These are phyloP conservation scores for Mychonastes homosphaera DNA, from an alignment of 139 green algal species.

Conservation along the genomic window DNA sequence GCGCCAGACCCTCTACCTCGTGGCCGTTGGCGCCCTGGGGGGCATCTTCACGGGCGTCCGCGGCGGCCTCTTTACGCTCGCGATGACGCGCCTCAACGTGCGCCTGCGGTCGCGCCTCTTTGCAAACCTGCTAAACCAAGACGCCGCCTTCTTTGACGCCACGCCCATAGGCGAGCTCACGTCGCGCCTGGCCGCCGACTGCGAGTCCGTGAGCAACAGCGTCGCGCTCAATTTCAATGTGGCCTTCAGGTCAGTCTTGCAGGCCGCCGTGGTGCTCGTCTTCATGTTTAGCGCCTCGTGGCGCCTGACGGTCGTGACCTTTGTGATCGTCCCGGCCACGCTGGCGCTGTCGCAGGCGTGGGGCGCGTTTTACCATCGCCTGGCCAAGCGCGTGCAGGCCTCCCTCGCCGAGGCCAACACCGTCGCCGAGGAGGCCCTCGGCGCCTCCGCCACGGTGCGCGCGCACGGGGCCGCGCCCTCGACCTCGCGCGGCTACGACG, in stretches of 20 bases:
- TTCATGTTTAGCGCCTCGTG: slow-evolving; percentile 79
- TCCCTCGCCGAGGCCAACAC: slow-evolving; percentile 64
- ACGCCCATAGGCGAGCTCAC: slow-evolving; percentile 42
- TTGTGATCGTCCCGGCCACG: slow-evolving; percentile 57
- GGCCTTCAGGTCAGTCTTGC: no score
- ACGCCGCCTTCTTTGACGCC: slow-evolving; percentile 71
- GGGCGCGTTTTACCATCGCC: slow-evolving; percentile 52
- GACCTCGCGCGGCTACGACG: slow-evolving; percentile 39
- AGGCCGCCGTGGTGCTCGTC: slow-evolving; percentile 55
- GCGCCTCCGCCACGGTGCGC: slow-evolving; percentile 56
- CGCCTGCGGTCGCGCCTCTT: slow-evolving; percentile 44
- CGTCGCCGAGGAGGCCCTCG: slow-evolving; percentile 60
- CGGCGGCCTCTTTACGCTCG: slow-evolving; percentile 61
- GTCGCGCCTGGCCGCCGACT: slow-evolving; percentile 1
- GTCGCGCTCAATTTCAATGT: no score
- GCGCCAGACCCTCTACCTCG: slow-evolving; percentile 40
- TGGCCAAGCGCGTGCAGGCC: slow-evolving; percentile 61
- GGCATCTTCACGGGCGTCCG: slow-evolving; percentile 58
- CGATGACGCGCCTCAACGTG: slow-evolving; percentile 43
- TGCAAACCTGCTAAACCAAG: slow-evolving; percentile 53
- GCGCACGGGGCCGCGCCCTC: slow-evolving; percentile 23
- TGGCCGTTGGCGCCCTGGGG: slow-evolving; percentile 40
- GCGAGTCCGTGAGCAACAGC: no score
- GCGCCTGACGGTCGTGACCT: slow-evolving; percentile 68
- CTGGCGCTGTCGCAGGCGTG: slow-evolving; percentile 42